These are phyloP conservation scores for Tuber microsphaerosporum DNA, from an alignment of 495 filamentous ascomycete species.

Conservation along the genomic window DNA sequence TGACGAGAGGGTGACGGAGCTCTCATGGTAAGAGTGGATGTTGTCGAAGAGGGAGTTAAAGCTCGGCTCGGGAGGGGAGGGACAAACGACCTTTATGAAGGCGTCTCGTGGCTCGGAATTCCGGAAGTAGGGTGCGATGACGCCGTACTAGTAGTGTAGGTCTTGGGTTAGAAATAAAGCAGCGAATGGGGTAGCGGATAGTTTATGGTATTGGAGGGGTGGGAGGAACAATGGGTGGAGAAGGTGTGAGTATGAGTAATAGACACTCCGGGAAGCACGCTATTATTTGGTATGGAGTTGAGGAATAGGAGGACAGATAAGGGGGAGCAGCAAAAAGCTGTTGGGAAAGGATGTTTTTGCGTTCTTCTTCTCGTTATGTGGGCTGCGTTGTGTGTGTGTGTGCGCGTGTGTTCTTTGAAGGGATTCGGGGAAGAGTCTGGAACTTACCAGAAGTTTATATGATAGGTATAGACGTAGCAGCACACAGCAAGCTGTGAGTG, in stretches of 20 bases:
- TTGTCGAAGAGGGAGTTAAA: not conserved
- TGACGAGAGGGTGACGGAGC: slow-evolving; percentile 24
- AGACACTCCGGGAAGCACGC: not conserved
- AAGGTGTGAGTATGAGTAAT: not conserved
- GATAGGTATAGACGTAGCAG: not conserved
- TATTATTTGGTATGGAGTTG: not conserved
- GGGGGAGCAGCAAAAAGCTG: not conserved
- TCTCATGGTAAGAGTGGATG: slow-evolving; percentile 18
- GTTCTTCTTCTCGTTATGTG: not conserved
- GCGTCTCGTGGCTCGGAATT: not conserved
- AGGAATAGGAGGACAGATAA: not conserved
- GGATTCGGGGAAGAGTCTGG: not conserved
- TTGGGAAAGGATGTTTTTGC: slow-evolving; percentile 1
- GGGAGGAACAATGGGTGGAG: not conserved
- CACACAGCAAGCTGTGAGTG: not conserved
- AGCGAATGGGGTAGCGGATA: not conserved
- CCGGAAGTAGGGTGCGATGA: not conserved
- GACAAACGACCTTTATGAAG: slow-evolving; percentile 19
- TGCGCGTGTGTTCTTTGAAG: not conserved
- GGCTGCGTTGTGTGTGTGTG: not conserved
- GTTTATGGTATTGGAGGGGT: not conserved
- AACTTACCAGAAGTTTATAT: not conserved
- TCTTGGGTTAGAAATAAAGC: not conserved
- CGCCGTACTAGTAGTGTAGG: not conserved
- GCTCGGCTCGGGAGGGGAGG: slow-evolving; percentile 2